phyloP scores from a whole-genome alignment of 805 yeast genomes.

The Saccharomyces mikatae region DNA sequence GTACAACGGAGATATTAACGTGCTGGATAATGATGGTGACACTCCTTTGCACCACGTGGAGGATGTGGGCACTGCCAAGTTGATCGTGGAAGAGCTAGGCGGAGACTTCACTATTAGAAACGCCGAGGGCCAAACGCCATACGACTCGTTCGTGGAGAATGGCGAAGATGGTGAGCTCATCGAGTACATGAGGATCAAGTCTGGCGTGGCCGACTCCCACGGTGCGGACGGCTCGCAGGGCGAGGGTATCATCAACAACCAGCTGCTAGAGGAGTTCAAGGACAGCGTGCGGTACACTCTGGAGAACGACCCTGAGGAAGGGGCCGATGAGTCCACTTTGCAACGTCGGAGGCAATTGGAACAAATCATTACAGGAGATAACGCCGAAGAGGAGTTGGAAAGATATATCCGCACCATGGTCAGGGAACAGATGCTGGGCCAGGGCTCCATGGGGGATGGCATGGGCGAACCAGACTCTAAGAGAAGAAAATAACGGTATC shows the following conservation, averaged over 20 bases:
- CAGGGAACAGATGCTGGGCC: constrained; percentile 39
- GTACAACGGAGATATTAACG: constrained; percentile 73
- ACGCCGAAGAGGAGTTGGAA: constrained; percentile 71
- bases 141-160: constrained; percentile 71
- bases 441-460: constrained; percentile 9
- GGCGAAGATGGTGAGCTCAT: constrained; percentile 77
- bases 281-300: constrained; percentile 50
- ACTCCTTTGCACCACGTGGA: constrained; percentile 92
- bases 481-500: constrained; percentile 29
- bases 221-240: constrained; percentile 14
- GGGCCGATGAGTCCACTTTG: constrained; percentile 37
- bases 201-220: constrained; percentile 19
- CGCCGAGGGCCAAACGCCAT: constrained; percentile 66
- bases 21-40: constrained; percentile 85
- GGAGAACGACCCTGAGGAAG: constrained; percentile 37
- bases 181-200: constrained; percentile 45
- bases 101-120: constrained; percentile 64
- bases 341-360: constrained; percentile 59
- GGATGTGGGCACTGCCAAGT: constrained; percentile 53
- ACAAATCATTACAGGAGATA: constrained; percentile 66
- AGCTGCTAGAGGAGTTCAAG: constrained; percentile 26
- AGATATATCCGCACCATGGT: constrained; percentile 61
- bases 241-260: constrained; percentile 22
- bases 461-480: constrained; percentile 27
- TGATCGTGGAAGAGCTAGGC: constrained; percentile 55